Evolutionary conservation across 345 rosid species (phyloP), one percentile per base, ranked within the genome.

Genomic region (Salix udensis): DNA sequence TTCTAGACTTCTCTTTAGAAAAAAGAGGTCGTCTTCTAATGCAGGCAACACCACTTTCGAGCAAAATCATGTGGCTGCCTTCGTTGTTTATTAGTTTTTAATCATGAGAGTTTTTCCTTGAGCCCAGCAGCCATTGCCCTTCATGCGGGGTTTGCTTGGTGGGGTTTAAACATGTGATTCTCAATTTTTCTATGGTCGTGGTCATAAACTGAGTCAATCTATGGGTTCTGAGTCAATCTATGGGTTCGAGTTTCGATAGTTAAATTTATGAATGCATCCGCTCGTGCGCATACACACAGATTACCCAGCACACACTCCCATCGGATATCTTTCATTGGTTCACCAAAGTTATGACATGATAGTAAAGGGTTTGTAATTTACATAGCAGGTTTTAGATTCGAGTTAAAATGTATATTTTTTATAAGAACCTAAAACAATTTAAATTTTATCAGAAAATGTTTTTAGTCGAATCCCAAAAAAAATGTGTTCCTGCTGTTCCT

Each of bases 61-160:
- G 62, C 10, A 23, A 58, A 58, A 8, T n/a, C 28, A 58, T 58
- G 14, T 58, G 28, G 26, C 62, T 9, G 11, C 62, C 62, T n/a
- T 46, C 7, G 62, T 65, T 74, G 70, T 46, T 46, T 14, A 65
- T 65, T 31, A 31, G 39, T 21, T 48, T 31, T 67, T 36, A 61
- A 73, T 61, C 68, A 73, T 66, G 24, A 66, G 70, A 65, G 42
- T 1, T 37, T 18, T 39, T 75, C 53, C 66, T 75, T 58, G 78
- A 68, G 78, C 78, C 73, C 73, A 67, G 67, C 65, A 39, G 58
- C 42, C 40, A 68, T 34, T 74, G 46, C 70, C 46, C 23, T 65
- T 65, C 34, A 48, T 11, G 55, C 30, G 39, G 77, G 77, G 62
- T 16, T 64, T 74, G 16, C 26, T 16, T 24, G 62, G 37, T 26